Conservation (phyloP, 371 early-diverging fungal species). For the Lichtheimia hyalospora region DNA sequence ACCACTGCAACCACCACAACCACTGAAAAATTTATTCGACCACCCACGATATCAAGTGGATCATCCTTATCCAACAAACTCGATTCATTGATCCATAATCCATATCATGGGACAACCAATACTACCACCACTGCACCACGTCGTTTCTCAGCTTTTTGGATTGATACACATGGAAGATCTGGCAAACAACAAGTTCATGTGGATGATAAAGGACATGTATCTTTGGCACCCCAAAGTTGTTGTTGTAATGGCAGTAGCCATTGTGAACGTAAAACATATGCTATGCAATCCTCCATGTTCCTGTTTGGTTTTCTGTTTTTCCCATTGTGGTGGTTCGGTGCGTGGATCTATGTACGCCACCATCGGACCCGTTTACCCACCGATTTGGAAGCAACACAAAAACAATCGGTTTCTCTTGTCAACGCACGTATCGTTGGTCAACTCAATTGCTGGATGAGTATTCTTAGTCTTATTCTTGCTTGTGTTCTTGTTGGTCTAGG, state of each 20-base stretch:
- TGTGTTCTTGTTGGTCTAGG: constrained; percentile 10
- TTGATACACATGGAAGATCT: constrained; percentile 6
- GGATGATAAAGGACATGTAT: neutral
- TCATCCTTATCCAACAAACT: constrained; percentile 10
- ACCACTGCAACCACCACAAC: neutral
- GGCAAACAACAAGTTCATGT: constrained; percentile 12
- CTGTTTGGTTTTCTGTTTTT: constrained; percentile 16
- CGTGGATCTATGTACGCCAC: constrained; percentile 10
- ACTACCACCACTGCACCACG: constrained; percentile 1
- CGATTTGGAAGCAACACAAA: neutral
- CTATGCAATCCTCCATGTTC: constrained; percentile 9
- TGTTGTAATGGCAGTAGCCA: neutral
- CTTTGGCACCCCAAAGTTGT: neutral
- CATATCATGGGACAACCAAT: neutral
- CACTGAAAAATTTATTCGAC: constrained; percentile 1
- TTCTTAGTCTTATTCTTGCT: constrained; percentile 10
- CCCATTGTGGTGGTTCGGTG: constrained; percentile 19
- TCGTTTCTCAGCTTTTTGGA: constrained; percentile 18
- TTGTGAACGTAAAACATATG: neutral
- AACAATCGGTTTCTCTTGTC: constrained; percentile 4
- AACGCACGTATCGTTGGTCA: constrained; percentile 7
- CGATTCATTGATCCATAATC: constrained; percentile 4
- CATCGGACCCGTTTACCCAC: constrained; percentile 6
- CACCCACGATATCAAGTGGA: constrained; percentile 9
- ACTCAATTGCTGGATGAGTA: constrained; percentile 18